Conservation (phyloP, 148 eudicot genomes). For the Camellia sinensis region DNA sequence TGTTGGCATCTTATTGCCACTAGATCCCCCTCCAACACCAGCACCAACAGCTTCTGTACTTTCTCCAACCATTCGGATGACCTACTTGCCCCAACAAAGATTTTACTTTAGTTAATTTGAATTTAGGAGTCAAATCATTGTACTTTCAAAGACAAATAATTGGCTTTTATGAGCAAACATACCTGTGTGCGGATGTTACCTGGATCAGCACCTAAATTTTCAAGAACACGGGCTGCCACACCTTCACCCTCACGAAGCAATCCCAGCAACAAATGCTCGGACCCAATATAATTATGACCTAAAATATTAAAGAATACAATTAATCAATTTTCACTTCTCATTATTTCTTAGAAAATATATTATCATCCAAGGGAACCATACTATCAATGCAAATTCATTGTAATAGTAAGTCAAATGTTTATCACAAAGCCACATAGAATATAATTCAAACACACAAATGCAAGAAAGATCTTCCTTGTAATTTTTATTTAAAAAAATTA, state of each 20-base stretch:
- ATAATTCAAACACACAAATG: neutral
- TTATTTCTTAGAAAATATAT: neutral
- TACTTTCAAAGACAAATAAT: neutral
- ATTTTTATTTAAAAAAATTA: neutral
- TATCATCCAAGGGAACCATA: neutral
- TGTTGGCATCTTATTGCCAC: slow-evolving; percentile 84
- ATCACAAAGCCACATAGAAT: too few species aligned
- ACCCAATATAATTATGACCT: slow-evolving; percentile 77
- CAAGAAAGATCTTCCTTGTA: neutral
- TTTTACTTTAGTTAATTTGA: neutral
- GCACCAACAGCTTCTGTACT: slow-evolving; percentile 82
- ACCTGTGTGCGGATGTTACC: slow-evolving; percentile 86
- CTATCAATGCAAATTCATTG: neutral
- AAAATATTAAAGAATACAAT: neutral
- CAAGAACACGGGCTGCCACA: slow-evolving; percentile 87
- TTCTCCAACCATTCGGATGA: slow-evolving; percentile 88
- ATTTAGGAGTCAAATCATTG: slow-evolving; percentile 2
- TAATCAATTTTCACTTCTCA: neutral
- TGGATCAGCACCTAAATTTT: slow-evolving; percentile 89
- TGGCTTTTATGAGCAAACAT: slow-evolving; percentile 3
- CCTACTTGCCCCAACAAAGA: slow-evolving; percentile 37
- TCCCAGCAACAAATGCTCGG: slow-evolving; percentile 91
- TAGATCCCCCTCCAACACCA: slow-evolving; percentile 78
- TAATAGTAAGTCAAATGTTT: too few species aligned
- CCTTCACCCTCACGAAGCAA: slow-evolving; percentile 98